Percentiles rank a stretch among this genome's conserved stretches.
These are phyloP conservation scores for Diospyros lotus DNA, from an alignment of 148 eudicot genomes.

Conservation along the genomic window DNA sequence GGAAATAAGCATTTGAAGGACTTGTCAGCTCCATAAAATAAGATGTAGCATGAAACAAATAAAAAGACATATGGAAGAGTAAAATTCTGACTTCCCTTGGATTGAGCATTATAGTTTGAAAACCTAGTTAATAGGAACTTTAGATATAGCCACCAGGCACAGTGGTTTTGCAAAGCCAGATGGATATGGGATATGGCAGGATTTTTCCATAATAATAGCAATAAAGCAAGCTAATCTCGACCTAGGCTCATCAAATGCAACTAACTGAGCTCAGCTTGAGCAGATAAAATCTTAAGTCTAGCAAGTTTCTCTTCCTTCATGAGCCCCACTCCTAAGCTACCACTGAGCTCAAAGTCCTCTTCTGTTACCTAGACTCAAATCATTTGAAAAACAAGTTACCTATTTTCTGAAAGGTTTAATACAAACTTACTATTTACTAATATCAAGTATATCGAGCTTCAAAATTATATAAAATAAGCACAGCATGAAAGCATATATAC, in stretches of 20 bases:
- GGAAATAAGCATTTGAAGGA: no score
- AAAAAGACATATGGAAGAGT: no score
- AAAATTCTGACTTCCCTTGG: neutral
- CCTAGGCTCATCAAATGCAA: neutral
- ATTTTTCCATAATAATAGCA: neutral
- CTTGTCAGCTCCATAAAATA: no score
- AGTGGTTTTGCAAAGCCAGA: neutral
- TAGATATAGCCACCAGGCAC: neutral
- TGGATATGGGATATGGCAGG: neutral
- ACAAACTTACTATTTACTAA: neutral
- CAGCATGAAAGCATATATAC: neutral
- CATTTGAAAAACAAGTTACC: neutral
- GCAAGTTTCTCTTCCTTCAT: neutral
- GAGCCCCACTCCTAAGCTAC: neutral
- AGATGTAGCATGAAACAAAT: no score
- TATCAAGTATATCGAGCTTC: neutral
- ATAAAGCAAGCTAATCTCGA: neutral
- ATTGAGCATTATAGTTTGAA: neutral
- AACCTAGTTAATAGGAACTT: neutral
- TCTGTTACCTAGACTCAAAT: neutral
- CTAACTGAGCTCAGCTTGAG: neutral
- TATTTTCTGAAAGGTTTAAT: neutral
- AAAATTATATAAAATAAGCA: neutral
- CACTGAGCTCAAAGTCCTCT: neutral
- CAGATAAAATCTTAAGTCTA: neutral